These are phyloP conservation scores for Chrysochromulina tobinii DNA, from an alignment of 78 protist genomes.

Conservation along the genomic window DNA sequence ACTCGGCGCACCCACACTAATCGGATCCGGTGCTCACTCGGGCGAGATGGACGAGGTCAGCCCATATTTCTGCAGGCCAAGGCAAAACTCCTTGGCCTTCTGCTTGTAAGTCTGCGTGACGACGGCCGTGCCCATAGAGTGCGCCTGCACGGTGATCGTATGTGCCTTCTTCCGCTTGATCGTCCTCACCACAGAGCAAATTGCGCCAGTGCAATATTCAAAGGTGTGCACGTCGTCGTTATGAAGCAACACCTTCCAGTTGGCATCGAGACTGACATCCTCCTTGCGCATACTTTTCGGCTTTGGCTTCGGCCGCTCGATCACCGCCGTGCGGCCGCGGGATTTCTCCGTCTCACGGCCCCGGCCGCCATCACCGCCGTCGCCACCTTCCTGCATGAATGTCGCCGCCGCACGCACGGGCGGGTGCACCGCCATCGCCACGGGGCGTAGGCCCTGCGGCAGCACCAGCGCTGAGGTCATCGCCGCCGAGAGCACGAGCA, in stretches of 20 bases:
- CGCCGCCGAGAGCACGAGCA: no score
- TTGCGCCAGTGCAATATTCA: conserved; percentile 23
- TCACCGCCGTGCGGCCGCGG: background rate
- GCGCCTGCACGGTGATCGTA: conserved; percentile 20
- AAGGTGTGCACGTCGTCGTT: conserved; percentile 47
- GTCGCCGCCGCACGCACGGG: no score
- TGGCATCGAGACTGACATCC: conserved; percentile 29
- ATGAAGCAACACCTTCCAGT: conserved; percentile 40
- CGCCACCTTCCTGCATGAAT: background rate
- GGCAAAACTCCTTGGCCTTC: conserved; percentile 35
- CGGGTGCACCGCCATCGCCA: no score
- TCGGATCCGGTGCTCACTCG: background rate
- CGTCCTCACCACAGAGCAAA: conserved; percentile 30
- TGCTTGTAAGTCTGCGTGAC: conserved; percentile 47
- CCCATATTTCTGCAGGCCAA: conserved; percentile 38
- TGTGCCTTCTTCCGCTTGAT: conserved; percentile 42
- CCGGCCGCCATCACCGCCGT: background rate
- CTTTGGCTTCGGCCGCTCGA: background rate
- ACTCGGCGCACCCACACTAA: no score
- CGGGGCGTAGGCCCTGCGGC: no score
- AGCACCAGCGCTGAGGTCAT: no score
- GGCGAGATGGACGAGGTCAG: conserved; percentile 40
- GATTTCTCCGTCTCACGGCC: background rate
- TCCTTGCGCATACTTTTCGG: background rate
- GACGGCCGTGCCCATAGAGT: conserved; percentile 6